A percentile compares a stretch with the other conserved stretches of the same genome.
phyloP scores from a whole-genome alignment of 192 early-diverging fungal species.

The Gryganskiella cystojenkinii region DNA sequence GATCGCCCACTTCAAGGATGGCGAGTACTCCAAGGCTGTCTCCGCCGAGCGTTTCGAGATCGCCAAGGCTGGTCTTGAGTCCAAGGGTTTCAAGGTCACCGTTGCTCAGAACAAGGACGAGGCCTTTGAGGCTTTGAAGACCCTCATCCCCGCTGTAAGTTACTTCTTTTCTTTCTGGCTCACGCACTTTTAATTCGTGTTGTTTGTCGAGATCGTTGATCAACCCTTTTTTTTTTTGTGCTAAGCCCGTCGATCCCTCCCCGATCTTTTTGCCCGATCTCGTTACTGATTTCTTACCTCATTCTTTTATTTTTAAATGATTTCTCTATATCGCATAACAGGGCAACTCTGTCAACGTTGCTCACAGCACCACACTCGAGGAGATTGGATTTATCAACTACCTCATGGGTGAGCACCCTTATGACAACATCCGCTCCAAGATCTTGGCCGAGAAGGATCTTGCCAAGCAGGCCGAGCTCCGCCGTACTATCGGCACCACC shows the following conservation, averaged over 20 bases:
- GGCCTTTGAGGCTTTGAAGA: conserved; percentile 53
- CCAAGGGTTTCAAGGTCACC: conserved; percentile 54
- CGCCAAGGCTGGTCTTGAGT: conserved; percentile 48
- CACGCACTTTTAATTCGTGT: not conserved
- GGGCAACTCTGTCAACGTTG: conserved; percentile 49
- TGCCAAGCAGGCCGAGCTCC: conserved; percentile 46
- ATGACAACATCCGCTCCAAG: conserved; percentile 38
- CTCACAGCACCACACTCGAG: conserved; percentile 55
- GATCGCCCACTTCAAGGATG: conserved; percentile 39
- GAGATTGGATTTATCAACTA: conserved; percentile 58
- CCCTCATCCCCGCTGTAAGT: conserved; percentile 48
- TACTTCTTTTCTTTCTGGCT: not conserved
- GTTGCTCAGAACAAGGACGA: conserved; percentile 52
- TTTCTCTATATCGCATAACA: not conserved
- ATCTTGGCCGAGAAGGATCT: conserved; percentile 51
- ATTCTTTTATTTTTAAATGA: not conserved
- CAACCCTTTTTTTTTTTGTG: not conserved
- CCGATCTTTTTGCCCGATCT: not conserved
- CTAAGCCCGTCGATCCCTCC: conserved; percentile 4
- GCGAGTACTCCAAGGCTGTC: conserved; percentile 37
- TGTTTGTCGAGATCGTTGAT: not conserved
- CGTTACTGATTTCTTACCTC: not conserved
- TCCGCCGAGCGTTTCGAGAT: conserved; percentile 26
- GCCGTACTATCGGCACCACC: conserved; percentile 48
- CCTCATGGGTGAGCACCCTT: conserved; percentile 49